These are phyloP conservation scores for Paecilomyces formosus DNA, from an alignment of 2,329 filamentous ascomycete species.

Conservation along the genomic window DNA sequence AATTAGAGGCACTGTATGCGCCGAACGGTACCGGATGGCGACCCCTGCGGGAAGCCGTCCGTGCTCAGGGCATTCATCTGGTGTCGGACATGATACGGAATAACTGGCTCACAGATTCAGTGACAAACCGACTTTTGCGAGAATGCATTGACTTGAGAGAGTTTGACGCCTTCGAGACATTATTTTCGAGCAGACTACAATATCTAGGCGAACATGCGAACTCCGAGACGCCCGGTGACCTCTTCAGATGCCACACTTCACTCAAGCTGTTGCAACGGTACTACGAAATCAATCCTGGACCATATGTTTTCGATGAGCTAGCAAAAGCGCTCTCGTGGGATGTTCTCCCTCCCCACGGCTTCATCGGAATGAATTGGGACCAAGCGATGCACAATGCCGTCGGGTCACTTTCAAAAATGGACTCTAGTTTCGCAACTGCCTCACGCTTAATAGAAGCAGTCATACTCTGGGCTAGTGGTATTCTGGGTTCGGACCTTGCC, in stretches of 20 bases:
- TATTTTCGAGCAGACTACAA: slow-evolving; percentile 26
- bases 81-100: slow-evolving; percentile 29
- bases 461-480: slow-evolving; percentile 20
- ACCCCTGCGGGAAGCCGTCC: slow-evolving; percentile 33
- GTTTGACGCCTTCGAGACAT: slow-evolving; percentile 27
- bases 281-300: slow-evolving; percentile 13
- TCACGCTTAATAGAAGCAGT: slow-evolving; percentile 24
- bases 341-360: slow-evolving; percentile 30
- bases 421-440: slow-evolving; percentile 23
- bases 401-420: slow-evolving; percentile 27
- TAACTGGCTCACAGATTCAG: slow-evolving; percentile 25
- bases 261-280: slow-evolving; percentile 25
- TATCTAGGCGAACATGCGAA: slow-evolving; percentile 19
- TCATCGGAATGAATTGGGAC: slow-evolving; percentile 32
- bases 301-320: slow-evolving; percentile 27
- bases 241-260: slow-evolving; percentile 16
- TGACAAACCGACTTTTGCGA: slow-evolving; percentile 25
- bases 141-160: slow-evolving; percentile 22
- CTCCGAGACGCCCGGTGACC: slow-evolving; percentile 16
- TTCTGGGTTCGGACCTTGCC: slow-evolving; percentile 3
- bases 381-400: slow-evolving; percentile 28
- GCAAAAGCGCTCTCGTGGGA: slow-evolving; percentile 25
- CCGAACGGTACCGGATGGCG: slow-evolving; percentile 28
- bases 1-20: slow-evolving; percentile 32
- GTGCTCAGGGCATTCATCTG: slow-evolving; percentile 31